Conservation (phyloP, 495 filamentous ascomycete genomes). For the Acidiella bohemica region DNA sequence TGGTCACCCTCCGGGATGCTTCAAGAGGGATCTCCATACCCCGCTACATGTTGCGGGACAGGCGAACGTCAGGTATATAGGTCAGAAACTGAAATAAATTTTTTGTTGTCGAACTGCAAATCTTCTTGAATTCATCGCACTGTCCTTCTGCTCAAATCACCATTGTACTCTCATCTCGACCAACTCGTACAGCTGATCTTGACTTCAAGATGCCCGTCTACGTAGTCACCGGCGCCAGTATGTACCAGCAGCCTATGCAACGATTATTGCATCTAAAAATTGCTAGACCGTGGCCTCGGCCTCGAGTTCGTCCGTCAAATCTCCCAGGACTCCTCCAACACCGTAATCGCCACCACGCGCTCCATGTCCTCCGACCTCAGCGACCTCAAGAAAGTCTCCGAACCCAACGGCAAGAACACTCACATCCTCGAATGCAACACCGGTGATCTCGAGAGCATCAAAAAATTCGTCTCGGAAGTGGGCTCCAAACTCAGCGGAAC, state of each 20-base stretch:
- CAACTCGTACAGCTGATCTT: no score
- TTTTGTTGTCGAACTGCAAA: no score
- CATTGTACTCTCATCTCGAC: no score
- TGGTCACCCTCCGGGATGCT: no score
- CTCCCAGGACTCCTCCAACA: slow-evolving; percentile 31
- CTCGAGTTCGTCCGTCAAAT: slow-evolving; percentile 44
- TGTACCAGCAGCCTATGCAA: no score
- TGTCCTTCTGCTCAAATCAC: no score
- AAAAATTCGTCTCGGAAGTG: slow-evolving; percentile 26
- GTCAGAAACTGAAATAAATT: no score
- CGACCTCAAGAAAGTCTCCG: slow-evolving; percentile 19
- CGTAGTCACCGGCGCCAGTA: slow-evolving; percentile 42
- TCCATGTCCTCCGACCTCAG: slow-evolving; percentile 26
- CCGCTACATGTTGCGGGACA: no score
- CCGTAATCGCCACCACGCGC: slow-evolving; percentile 37
- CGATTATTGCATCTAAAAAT: no score
- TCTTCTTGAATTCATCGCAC: no score
- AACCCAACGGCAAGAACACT: slow-evolving; percentile 17
- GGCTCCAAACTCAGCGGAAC: slow-evolving; percentile 21
- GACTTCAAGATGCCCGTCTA: slow-evolving; percentile 46
- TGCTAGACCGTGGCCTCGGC: slow-evolving; percentile 43
- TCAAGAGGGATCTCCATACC: no score
- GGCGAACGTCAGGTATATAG: no score
- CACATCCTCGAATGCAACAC: slow-evolving; percentile 37
- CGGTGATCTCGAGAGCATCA: slow-evolving; percentile 17